Evolutionary conservation across 345 rosid species (phyloP), one percentile per base, ranked within the genome.

Genomic region (Turnera subulata): DNA sequence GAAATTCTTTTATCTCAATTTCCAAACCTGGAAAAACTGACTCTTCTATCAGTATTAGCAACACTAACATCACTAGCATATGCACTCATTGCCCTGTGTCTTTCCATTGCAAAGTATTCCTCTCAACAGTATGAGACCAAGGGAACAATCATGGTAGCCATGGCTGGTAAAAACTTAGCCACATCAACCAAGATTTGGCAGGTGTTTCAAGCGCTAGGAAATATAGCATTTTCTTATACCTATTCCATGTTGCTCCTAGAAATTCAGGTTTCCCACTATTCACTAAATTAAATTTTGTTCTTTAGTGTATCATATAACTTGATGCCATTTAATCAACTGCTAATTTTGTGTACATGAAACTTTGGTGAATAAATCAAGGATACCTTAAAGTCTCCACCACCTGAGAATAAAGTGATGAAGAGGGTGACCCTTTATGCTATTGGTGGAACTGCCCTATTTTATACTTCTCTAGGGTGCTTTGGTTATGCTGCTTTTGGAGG

Each of bases 221-320:
- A 81, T 43, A 68, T 78, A 9, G 81, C 83, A 25, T 76, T 78
- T 46, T 71, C 83, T 45, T 81, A 68, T 39, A 51, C 68, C 53
- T 81, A 62, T 61, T 65, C 79, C 23, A 55, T 26, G 22, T 25
- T 69, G n/a, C 60, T 63, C 6, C 19, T 69, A 6, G 73, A 69
- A 38, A 62, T 69, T 16, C 63, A 57, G 73, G 67, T 65, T 20
- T 23, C 21, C 4, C 20, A 13, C 16, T 19, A 6, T 20, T 23
- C 25, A 20, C 13, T 23, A 12, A 10, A 47, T 5, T 11, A 19
- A n/a, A n/a, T n/a, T n/a, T n/a, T n/a, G n/a, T n/a, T n/a, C n/a
- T n/a, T n/a, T n/a, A n/a, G n/a, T n/a, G n/a, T n/a, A n/a, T n/a
- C n/a, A n/a, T n/a, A n/a, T n/a, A n/a, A n/a, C n/a, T n/a, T n/a